Evolutionary conservation across 306 rosid species (phyloP), one percentile per base, ranked within the genome.

Genomic region (Dalbergia cultrata): DNA sequence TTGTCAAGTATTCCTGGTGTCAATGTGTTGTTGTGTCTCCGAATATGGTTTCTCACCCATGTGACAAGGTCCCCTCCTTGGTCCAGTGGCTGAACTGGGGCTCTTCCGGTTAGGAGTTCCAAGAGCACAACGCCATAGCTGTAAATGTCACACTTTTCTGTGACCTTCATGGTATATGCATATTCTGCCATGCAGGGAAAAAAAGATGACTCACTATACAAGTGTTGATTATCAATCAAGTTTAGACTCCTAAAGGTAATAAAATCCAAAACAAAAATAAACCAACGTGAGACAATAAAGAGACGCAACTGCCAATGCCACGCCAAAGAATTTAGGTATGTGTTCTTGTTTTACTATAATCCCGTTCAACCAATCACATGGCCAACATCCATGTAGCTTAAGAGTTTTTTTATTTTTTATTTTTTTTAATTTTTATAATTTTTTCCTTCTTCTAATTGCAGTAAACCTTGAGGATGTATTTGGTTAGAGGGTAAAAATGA

Each of bases 161-260:
- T 90, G 21, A 96, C 97, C 90, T 88, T 96, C 99, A 96, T 96
- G 61, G 99, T 92, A 75, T 92, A 96, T 35, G 99, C 99, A 87
- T 96, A 96, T 81, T 96, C 99, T 96, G 97, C 86, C 79, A 82
- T 17, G 47, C 19, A 68, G 19, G 76, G 56, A 6, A 1, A 5
- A 53, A 53, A 69, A 78, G 53, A 43, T 52, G 26, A 21, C 50
- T 66, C 72, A 81, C 22, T 26, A 76, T 9, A 61, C 64, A 77
- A 19, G 70, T 45, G 37, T 9, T 69, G 37, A 69, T 16, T 37
- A 56, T 35, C 54, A 70, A 57, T 69, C 45, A 68, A 63, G 49
- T 68, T 22, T 17, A 10, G 33, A 71, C 19, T 37, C 50, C 17
- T 16, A 56, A 76, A 35, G 33, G 31, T 1, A 57, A 44, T 63